Evolutionary conservation across 225 moss, liverwort and hornwort genomes (phyloP).

Genomic region (Physcomitrellopsis africana): DNA sequence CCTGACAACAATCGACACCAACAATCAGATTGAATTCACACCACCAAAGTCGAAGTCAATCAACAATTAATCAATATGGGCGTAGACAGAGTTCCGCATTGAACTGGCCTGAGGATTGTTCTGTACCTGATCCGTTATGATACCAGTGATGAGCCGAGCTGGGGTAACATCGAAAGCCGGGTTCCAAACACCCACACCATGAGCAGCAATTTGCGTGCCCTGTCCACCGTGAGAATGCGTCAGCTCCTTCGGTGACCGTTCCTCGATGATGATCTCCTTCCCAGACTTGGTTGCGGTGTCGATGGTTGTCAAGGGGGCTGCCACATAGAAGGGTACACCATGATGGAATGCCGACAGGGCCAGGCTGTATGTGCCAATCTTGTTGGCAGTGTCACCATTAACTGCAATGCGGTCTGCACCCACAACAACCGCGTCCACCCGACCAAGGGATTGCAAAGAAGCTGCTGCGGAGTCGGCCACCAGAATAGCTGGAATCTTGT

Average conservation of each 20-base stretch:
- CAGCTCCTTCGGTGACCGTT: slow-evolving; percentile 71
- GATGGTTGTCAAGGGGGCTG: slow-evolving; percentile 83
- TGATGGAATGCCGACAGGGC: slow-evolving; percentile 75
- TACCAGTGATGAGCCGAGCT: slow-evolving; percentile 66
- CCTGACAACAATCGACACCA: slow-evolving; percentile 37
- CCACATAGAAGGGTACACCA: slow-evolving; percentile 81
- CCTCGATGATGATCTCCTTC: slow-evolving; percentile 82
- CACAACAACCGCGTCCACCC: slow-evolving; percentile 86
- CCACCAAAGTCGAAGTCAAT: background rate
- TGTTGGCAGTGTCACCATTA: slow-evolving; percentile 95
- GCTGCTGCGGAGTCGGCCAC: slow-evolving; percentile 93
- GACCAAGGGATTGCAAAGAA: slow-evolving; percentile 63
- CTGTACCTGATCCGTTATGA: slow-evolving; percentile 75
- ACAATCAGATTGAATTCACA: background rate
- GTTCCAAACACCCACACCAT: slow-evolving; percentile 88
- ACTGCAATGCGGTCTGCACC: slow-evolving; percentile 90
- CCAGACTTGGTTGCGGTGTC: slow-evolving; percentile 72
- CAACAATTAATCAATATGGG: background rate
- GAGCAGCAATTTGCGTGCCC: slow-evolving; percentile 73
- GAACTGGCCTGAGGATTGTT: background rate
- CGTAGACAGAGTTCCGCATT: background rate
- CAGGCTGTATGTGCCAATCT: slow-evolving; percentile 85
- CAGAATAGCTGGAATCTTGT: slow-evolving; percentile 78
- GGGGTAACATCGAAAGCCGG: slow-evolving; percentile 95
- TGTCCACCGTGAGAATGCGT: slow-evolving; percentile 85